phyloP scores from a whole-genome alignment of 495 filamentous ascomycete genomes.

The Penicillium bialowiezense region DNA sequence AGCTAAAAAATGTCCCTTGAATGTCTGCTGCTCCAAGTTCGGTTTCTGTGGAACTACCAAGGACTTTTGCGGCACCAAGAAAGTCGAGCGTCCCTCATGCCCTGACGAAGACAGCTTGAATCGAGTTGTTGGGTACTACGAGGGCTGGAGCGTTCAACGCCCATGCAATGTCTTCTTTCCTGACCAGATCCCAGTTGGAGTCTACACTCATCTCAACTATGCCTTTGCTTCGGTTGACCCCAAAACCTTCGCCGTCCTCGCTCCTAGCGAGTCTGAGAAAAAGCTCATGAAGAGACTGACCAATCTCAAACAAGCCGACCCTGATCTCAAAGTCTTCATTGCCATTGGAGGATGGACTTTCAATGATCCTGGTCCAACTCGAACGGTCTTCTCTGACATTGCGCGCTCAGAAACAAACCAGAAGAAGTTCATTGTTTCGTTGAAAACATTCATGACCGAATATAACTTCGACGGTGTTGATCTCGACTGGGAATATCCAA shows the following conservation, averaged over 20 bases:
- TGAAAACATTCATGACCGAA: slow-evolving; percentile 38
- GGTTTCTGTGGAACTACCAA: slow-evolving; percentile 32
- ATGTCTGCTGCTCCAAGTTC: slow-evolving; percentile 34
- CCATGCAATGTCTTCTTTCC: slow-evolving; percentile 4
- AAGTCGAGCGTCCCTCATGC: slow-evolving; percentile 7
- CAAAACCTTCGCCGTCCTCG: slow-evolving; percentile 27
- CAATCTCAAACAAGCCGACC: slow-evolving; percentile 26
- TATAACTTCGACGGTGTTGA: slow-evolving; percentile 57
- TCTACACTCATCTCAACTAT: slow-evolving; percentile 43
- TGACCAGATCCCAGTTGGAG: slow-evolving; percentile 3
- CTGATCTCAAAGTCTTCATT: slow-evolving; percentile 35
- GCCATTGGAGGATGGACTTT: slow-evolving; percentile 45
- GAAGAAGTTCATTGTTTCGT: slow-evolving; percentile 41
- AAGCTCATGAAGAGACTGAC: slow-evolving; percentile 30
- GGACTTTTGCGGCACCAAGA: slow-evolving; percentile 20
- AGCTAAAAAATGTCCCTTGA: slow-evolving; percentile 24
- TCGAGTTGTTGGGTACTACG: slow-evolving; percentile 13
- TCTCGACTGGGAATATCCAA: slow-evolving; percentile 59
- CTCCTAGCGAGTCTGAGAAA: slow-evolving; percentile 6
- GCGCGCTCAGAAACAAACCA: slow-evolving; percentile 26
- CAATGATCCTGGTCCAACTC: slow-evolving; percentile 25
- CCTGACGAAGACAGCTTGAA: not conserved
- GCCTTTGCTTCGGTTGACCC: slow-evolving; percentile 34
- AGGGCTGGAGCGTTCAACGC: slow-evolving; percentile 1
- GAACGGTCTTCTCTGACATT: slow-evolving; percentile 28